Conservation (phyloP, 805 yeast species). For the Diddensiella transvaalensis region DNA sequence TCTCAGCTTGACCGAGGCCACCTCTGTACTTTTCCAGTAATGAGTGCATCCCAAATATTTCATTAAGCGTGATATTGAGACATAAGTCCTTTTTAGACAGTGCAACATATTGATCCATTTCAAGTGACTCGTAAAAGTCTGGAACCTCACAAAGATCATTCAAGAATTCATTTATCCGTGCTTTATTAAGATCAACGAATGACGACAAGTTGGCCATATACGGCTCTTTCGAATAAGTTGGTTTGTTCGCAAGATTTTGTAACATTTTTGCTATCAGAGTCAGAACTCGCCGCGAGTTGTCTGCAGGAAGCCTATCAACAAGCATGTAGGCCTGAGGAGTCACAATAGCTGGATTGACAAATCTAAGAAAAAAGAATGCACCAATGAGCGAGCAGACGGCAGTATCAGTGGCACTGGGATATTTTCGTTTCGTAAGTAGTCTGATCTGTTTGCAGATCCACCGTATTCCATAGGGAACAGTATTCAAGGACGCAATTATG, state of each 20-base stretch:
- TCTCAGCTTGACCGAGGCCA: conserved; percentile 12
- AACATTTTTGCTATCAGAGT: conserved; percentile 78
- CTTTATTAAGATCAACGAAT: conserved; percentile 30
- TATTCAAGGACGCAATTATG: conserved; percentile 51
- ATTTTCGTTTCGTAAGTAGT: conserved; percentile 52
- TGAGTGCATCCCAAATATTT: conserved; percentile 35
- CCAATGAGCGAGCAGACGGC: conserved; percentile 53
- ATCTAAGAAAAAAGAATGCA: conserved; percentile 76
- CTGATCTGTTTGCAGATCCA: conserved; percentile 66
- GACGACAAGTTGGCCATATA: conserved; percentile 29
- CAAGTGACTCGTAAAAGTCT: conserved; percentile 38
- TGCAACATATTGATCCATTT: conserved; percentile 39
- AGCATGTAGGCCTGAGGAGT: conserved; percentile 65
- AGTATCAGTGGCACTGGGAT: conserved; percentile 50
- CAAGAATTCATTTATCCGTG: conserved; percentile 32
- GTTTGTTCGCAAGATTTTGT: conserved; percentile 83
- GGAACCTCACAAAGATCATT: conserved; percentile 38
- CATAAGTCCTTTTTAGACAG: conserved; percentile 33
- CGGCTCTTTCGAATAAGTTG: conserved; percentile 55
- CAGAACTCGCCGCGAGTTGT: conserved; percentile 56
- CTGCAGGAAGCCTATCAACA: conserved; percentile 36
- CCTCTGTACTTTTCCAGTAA: conserved; percentile 32
- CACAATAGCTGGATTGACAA: conserved; percentile 84
- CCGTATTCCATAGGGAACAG: conserved; percentile 68
- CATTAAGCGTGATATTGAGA: conserved; percentile 34